Conservation (phyloP, 1,139 yeast species). For the Nematodospora anomalae region DNA sequence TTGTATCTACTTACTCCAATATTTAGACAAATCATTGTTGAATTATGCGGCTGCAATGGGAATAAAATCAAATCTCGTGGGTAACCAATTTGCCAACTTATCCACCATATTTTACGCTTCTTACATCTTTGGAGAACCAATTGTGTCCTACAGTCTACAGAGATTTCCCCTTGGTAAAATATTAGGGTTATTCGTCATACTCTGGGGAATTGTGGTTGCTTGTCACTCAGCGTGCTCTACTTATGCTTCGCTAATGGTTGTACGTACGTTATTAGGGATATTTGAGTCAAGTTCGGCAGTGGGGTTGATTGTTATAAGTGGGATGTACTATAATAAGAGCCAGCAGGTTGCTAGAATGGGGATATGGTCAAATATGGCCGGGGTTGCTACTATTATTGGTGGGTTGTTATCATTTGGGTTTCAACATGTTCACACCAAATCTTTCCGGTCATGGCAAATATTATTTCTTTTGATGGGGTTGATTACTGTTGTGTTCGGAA, state of each 20-base stretch:
- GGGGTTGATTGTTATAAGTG: slow-evolving; percentile 41
- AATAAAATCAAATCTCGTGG: slow-evolving; percentile 32
- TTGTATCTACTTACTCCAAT: slow-evolving; percentile 43
- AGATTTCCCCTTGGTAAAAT: slow-evolving; percentile 40
- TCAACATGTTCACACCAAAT: slow-evolving; percentile 33
- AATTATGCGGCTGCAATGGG: slow-evolving; percentile 56
- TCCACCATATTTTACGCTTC: slow-evolving; percentile 47
- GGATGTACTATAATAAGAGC: slow-evolving; percentile 42
- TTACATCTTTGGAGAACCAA: slow-evolving; percentile 48
- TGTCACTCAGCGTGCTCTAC: slow-evolving; percentile 35
- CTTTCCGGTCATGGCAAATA: slow-evolving; percentile 39
- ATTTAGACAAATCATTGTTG: slow-evolving; percentile 43
- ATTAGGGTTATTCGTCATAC: slow-evolving; percentile 34
- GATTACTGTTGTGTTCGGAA: slow-evolving; percentile 34
- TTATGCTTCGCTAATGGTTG: slow-evolving; percentile 42
- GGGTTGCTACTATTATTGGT: slow-evolving; percentile 41
- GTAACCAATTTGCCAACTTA: slow-evolving; percentile 42
- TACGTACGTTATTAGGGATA: slow-evolving; percentile 42
- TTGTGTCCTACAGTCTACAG: slow-evolving; percentile 39
- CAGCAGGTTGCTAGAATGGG: slow-evolving; percentile 41
- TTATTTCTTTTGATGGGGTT: slow-evolving; percentile 40
- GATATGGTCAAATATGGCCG: slow-evolving; percentile 41
- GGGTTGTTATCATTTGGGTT: slow-evolving; percentile 42
- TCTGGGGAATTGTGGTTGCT: slow-evolving; percentile 44
- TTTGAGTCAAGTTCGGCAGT: slow-evolving; percentile 47